These are phyloP conservation scores for Daphne laureola DNA, from an alignment of 441 rosid genomes.

Conservation along the genomic window DNA sequence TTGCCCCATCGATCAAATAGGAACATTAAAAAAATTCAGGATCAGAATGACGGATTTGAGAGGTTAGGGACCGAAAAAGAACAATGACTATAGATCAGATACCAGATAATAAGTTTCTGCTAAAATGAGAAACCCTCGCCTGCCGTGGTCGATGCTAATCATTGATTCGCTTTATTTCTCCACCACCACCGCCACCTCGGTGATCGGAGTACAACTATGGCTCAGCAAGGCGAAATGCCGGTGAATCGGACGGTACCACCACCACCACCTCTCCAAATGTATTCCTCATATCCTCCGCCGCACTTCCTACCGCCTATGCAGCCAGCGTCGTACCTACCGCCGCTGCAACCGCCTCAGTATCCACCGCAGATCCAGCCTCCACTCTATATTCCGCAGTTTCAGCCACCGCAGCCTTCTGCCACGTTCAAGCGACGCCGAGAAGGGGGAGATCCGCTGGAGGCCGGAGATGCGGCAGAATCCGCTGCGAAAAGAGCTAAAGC, in stretches of 20 bases:
- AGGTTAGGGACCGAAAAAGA: too few relatives aligned
- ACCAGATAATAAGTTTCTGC: too few relatives aligned
- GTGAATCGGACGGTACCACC: constrained; percentile 4
- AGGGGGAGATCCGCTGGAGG: constrained; percentile 17
- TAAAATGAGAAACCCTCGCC: constrained; percentile 5
- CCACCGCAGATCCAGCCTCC: not conserved
- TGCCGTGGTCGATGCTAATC: not conserved
- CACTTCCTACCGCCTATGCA: too few relatives aligned
- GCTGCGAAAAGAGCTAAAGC: constrained; percentile 34
- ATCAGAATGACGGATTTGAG: too few relatives aligned
- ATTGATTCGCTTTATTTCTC: not conserved
- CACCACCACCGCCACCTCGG: not conserved
- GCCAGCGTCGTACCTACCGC: constrained; percentile 9
- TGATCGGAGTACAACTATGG: constrained; percentile 14
- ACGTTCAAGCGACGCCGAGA: constrained; percentile 48
- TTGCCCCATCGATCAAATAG: too few relatives aligned
- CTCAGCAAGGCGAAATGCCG: constrained; percentile 21
- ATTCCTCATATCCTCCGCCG: too few relatives aligned
- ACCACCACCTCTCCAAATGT: not conserved
- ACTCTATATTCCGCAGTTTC: not conserved
- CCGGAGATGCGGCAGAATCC: constrained; percentile 25
- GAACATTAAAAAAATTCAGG: too few relatives aligned
- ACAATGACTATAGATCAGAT: too few relatives aligned
- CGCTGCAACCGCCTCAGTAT: not conserved
- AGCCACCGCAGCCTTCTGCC: not conserved